Percentiles rank a stretch among this genome's conserved stretches.
phyloP scores from a whole-genome alignment of 2,329 filamentous ascomycete genomes.

The Fusarium sp. region DNA sequence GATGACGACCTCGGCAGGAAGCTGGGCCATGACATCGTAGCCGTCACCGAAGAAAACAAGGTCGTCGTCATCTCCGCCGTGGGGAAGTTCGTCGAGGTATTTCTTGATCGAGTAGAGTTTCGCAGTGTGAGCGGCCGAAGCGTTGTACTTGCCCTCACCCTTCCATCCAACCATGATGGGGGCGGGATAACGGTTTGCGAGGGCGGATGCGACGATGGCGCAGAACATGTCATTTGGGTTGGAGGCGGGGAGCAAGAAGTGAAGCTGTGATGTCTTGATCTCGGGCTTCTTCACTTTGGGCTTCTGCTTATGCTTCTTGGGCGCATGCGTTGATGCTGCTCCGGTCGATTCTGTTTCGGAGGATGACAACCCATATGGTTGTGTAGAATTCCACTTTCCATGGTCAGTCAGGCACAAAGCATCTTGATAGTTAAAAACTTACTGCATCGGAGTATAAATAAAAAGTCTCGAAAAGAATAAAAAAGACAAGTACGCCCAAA shows the following conservation, averaged over 20 bases:
- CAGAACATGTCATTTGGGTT: conserved; percentile 53
- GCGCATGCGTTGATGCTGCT: conserved; percentile 17
- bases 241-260: conserved; percentile 56
- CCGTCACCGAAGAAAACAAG: conserved; percentile 73
- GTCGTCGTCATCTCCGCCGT: conserved; percentile 61
- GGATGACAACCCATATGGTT: conserved; percentile 10
- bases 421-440: background rate
- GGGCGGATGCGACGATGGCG: conserved; percentile 54
- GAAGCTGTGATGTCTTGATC: conserved; percentile 49
- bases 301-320: conserved; percentile 2
- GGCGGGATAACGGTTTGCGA: conserved; percentile 53
- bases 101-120: conserved; percentile 49
- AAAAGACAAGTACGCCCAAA: conserved; percentile 13
- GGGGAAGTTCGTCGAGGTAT: conserved; percentile 55
- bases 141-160: conserved; percentile 45
- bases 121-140: conserved; percentile 25
- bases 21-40: conserved; percentile 73
- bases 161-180: conserved; percentile 56
- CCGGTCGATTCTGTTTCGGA: conserved; percentile 15
- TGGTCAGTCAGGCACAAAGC: background rate
- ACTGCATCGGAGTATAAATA: conserved; percentile 24
- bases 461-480: conserved; percentile 28
- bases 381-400: conserved; percentile 24
- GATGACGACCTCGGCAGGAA: conserved; percentile 72
- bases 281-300: background rate